Base-by-base conservation (phyloP, 2,329 filamentous ascomycete genomes). In the Phyllosticta citrichinensis region DNA sequence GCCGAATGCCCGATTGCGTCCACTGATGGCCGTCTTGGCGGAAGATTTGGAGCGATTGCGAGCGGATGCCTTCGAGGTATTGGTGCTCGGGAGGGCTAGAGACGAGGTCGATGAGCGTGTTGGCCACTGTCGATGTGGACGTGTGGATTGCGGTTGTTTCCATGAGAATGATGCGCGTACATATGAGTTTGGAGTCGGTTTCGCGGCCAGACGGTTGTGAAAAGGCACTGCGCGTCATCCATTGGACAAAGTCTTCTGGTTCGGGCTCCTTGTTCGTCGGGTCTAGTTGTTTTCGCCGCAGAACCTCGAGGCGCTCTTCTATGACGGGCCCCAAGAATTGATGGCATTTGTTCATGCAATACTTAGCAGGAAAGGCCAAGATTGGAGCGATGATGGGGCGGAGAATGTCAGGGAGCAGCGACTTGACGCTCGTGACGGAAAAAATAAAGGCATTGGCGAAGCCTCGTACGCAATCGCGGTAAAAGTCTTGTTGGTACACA, bases 111-210 rank as follows among this genome's bases (percentile, higher is more conserved):
- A 59, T 24, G 20, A 59, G 33, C 20, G 52, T 22, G 33, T 55
- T 59, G 52, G 52, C 27, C 12, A 59, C 30, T 20, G 57, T 50
- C 17, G 55, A 35, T 22, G 25, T 50, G 9, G 33, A 66, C 3
- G 66, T 68, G 35, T 69, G 68, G 11, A 68, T 66, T 20, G 67
- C 67, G 24, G 64, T 65, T 47, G 66, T 64, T 58, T 67, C 68
- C 9, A 65, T 40, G 9, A 67, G 51, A 11, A 47, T 25, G 55
- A 61, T 56, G 52, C 61, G 59, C 27, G 59, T 55, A 27, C 54
- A 50, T 22, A 61, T 61, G 20, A 51, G 17, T 30, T 25, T n/a
- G 55, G 59, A 40, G 17, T 33, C 25, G 55, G 47, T 24, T 51
- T 57, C 59, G 50, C 20, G 27, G 1, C 40, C 14, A 3, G 11